Base-by-base conservation (phyloP, 768 basidiomycete species). In the Gyrodon lividus region DNA sequence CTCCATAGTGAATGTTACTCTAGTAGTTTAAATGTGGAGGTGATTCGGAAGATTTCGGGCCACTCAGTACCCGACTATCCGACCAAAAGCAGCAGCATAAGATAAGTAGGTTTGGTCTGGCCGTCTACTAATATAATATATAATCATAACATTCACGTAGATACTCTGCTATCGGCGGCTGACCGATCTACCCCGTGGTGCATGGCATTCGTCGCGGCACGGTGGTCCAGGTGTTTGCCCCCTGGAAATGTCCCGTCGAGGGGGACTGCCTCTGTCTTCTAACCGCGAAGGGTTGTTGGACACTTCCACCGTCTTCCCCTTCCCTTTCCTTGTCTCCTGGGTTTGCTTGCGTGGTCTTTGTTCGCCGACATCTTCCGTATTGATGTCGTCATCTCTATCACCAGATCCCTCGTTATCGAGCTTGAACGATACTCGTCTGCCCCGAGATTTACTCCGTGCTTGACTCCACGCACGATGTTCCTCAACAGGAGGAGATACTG, bases 381-480 rank as follows among this genome's bases (percentile, higher is more conserved):
- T 54, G 5, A 28, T 9, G 22, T 28, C 31, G n/a, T 56, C 45
- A 5, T 64, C 59, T 35, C 34, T 46, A n/a, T 6, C 12, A 10
- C 12, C 16, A 19, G 23, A 40, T 34, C 61, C 61, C 38, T 68
- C 68, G 20, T 60, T 65, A 26, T 67, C 67, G n/a, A 81, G 57
- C 51, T 66, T 71, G 61, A 86, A 86, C 10, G 83, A 82, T 2
- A 85, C 83, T 20, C 72, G 72, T 51, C 83, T 74, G 8, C 79
- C 82, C 26, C 77, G 66, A 17, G 83, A 81, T 43, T 68, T 74
- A 64, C 83, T 82, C 45, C 79, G 72, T 24, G 70, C 65, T 22
- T 77, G 77, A 55, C 53, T 54, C 23, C 75, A 56, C 0, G 74
- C 71, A 48, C 70, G 71, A 24, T 54, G 63, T 39, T 57, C 64